phyloP scores from a whole-genome alignment of 495 filamentous ascomycete species.

The Neurospora sp. region DNA sequence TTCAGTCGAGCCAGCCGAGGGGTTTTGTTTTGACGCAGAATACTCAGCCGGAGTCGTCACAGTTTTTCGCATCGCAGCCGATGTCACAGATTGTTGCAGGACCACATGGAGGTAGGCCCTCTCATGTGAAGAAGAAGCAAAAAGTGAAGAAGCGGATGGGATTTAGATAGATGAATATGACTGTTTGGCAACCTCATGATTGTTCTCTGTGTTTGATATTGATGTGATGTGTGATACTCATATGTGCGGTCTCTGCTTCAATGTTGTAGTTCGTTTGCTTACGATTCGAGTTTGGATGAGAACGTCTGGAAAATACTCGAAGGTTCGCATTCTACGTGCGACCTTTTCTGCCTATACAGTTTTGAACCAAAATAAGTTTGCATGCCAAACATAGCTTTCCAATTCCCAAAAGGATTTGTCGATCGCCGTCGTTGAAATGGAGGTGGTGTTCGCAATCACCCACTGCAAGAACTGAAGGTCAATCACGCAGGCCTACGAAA shows the following conservation, averaged over 20 bases:
- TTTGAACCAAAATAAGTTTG: background rate
- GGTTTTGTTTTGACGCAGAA: background rate
- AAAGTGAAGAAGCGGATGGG: conserved; percentile 6
- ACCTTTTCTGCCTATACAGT: too few species aligned
- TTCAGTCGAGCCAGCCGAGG: conserved; percentile 3
- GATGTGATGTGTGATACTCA: background rate
- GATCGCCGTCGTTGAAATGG: background rate
- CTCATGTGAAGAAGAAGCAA: conserved; percentile 7
- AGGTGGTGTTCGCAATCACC: background rate
- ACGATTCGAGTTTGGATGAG: background rate
- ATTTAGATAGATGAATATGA: conserved; percentile 5
- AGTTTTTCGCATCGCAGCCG: conserved; percentile 2
- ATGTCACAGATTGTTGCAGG: conserved; percentile 16
- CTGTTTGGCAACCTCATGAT: background rate
- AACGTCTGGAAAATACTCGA: background rate
- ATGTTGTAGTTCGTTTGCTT: background rate
- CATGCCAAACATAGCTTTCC: background rate
- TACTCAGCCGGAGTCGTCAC: background rate
- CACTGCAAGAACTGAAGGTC: background rate
- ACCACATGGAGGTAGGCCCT: conserved; percentile 3
- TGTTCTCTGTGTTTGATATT: background rate
- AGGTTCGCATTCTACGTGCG: background rate
- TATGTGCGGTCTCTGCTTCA: background rate
- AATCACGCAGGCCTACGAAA: background rate
- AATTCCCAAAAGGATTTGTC: background rate